Evolutionary conservation across 2,329 filamentous ascomycete genomes (phyloP).

Genomic region (Penicillium psychrosexuale): DNA sequence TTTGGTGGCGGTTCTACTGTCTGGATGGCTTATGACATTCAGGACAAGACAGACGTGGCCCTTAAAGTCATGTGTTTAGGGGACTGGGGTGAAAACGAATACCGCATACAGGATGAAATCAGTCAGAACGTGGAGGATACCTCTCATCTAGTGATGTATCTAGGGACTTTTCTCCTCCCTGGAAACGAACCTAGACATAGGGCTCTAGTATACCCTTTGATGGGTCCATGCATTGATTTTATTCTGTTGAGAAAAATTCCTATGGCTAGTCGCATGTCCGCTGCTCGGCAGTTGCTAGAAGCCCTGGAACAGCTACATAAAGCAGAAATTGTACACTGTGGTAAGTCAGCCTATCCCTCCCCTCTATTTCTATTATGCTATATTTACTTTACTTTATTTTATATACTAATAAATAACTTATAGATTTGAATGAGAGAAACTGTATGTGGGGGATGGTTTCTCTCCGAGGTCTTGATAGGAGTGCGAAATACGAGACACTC

Average conservation of each 20-base stretch:
- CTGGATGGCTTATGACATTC: conserved; percentile 26
- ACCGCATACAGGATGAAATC: conserved; percentile 21
- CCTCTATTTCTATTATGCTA: too few relatives aligned
- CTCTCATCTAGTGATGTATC: conserved; percentile 19
- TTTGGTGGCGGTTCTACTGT: conserved; percentile 23
- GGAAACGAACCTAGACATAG: conserved; percentile 12
- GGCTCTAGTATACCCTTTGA: conserved; percentile 22
- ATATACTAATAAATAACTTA: neutral
- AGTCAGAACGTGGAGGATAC: conserved; percentile 14
- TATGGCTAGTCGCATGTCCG: conserved; percentile 28
- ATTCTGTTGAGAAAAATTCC: conserved; percentile 8
- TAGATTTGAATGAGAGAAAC: neutral
- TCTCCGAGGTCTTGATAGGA: neutral
- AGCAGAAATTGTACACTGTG: neutral
- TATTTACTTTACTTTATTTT: neutral
- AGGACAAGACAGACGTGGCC: conserved; percentile 20
- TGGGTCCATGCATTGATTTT: conserved; percentile 16
- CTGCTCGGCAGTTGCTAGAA: conserved; percentile 25
- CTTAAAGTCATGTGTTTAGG: conserved; percentile 21
- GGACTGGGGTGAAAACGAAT: conserved; percentile 18
- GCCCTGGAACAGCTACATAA: neutral
- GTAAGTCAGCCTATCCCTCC: neutral
- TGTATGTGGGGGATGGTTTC: neutral
- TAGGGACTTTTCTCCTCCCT: conserved; percentile 17
- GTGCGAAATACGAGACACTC: neutral